These are phyloP conservation scores for Fusarium pseudoanthophilum DNA, from an alignment of 2,329 filamentous ascomycete species.

Conservation along the genomic window DNA sequence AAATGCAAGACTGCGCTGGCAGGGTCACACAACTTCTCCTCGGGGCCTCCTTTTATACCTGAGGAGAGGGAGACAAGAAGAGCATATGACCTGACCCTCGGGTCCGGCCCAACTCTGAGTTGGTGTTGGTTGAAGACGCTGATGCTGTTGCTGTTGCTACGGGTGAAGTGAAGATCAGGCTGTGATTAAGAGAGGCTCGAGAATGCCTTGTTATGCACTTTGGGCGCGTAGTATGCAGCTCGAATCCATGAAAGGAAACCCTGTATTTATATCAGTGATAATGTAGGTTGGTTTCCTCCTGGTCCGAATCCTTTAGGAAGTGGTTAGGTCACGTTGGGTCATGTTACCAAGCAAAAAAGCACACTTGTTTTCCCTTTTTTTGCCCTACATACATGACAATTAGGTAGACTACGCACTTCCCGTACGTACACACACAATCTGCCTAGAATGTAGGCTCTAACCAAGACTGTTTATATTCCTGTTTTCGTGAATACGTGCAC, in stretches of 20 bases:
- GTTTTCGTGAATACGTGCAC: constrained; percentile 16
- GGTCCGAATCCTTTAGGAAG: background rate
- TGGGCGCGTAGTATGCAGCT: background rate
- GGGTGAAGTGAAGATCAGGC: background rate
- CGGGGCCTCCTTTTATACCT: constrained; percentile 10
- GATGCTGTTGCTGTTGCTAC: background rate
- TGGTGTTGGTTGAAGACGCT: background rate
- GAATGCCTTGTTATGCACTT: constrained; percentile 8
- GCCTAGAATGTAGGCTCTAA: background rate
- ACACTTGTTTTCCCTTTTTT: background rate
- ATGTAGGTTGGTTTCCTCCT: background rate
- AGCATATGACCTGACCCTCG: background rate
- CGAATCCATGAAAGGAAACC: background rate
- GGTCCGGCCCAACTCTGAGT: background rate
- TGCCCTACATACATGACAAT: background rate
- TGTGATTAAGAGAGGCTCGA: background rate
- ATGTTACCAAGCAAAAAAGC: constrained; percentile 15
- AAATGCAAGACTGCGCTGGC: constrained; percentile 32
- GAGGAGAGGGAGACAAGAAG: background rate
- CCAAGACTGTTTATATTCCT: background rate
- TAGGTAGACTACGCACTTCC: background rate
- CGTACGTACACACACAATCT: background rate
- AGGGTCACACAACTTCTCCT: constrained; percentile 26
- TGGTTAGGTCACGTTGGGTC: constrained; percentile 10
- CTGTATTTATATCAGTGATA: constrained; percentile 15